A percentile compares a stretch with the other conserved stretches of the same genome.
phyloP scores from a whole-genome alignment of 2,329 filamentous ascomycete genomes.

The Coleophoma cylindrospora region DNA sequence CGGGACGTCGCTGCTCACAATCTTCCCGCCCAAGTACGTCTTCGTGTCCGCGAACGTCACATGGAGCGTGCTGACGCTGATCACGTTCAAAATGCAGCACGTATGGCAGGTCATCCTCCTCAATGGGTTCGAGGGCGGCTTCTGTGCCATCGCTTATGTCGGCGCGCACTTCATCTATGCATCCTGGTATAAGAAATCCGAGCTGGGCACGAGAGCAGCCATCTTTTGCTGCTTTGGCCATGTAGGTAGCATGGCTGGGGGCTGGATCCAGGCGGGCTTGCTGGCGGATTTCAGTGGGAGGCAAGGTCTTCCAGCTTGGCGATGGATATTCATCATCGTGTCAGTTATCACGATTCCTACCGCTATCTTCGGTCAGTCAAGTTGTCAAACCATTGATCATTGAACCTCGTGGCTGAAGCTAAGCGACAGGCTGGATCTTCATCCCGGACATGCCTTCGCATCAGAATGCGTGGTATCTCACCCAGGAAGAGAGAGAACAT shows the following conservation, averaged over 20 bases:
- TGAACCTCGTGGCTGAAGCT: no score
- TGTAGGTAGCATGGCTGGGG: conserved; percentile 37
- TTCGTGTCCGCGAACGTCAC: conserved; percentile 36
- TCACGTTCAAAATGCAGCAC: conserved; percentile 35
- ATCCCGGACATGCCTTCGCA: conserved; percentile 38
- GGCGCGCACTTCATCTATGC: conserved; percentile 39
- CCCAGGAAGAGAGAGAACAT: conserved; percentile 28
- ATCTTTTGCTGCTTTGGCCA: conserved; percentile 37
- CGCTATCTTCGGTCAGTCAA: conserved; percentile 30
- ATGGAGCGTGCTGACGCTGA: conserved; percentile 37
- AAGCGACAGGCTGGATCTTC: conserved; percentile 32
- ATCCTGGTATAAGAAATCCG: conserved; percentile 37
- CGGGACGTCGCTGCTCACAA: conserved; percentile 32
- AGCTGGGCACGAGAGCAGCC: conserved; percentile 34
- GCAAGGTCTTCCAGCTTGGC: conserved; percentile 33
- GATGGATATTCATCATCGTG: conserved; percentile 38
- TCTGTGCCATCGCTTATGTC: conserved; percentile 37
- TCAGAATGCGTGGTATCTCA: conserved; percentile 34
- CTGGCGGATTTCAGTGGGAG: conserved; percentile 30
- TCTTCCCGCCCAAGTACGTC: conserved; percentile 33
- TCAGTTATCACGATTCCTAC: conserved; percentile 35
- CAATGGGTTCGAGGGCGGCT: conserved; percentile 38
- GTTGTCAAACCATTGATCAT: no score
- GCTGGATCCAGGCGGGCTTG: conserved; percentile 38
- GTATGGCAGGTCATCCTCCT: conserved; percentile 39